Base-by-base conservation (phyloP, 768 basidiomycete genomes). In the Tricholoma terreum region DNA sequence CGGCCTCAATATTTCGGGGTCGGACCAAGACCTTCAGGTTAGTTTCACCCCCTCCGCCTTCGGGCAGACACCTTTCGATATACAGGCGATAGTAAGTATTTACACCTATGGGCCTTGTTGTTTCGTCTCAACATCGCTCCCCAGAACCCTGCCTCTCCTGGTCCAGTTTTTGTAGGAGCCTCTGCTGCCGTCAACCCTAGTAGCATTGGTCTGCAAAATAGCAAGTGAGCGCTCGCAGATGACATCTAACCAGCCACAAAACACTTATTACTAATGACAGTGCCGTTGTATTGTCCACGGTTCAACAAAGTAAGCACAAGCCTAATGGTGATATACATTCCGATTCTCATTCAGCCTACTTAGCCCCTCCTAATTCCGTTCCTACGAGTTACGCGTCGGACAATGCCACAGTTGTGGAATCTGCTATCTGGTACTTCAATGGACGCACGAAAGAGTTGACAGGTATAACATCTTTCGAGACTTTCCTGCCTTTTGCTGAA, bases 361-460 rank as follows among this genome's bases (percentile, higher is more conserved):
- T 56, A 79, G 77, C 76, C 4, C 64, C 67, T 17, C 58, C 69
- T 43, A 61, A 64, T 33, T 73, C 75, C 0, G 63, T 59, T 22
- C 75, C 77, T 3, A 67, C 69, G 22, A 45, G 33, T 21, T 63
- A 63, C 22, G 60, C 65, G 10, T 60, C 54, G 8, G 50, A n/a
- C 9, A 59, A 51, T 24, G 24, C 24, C 24, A 38, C 50, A 11
- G 61, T 67, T 33, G 71, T 70, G 42, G 77, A 82, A 62, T 81
- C 80, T 27, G 69, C 77, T 17, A 79, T 82, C 54, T 83, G 81
- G 81, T 64, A 70, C 21, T 62, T 77, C 49, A 59, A 82, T 59
- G 58, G 61, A 3, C 57, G 55, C 6, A 78, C 75, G 5, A 65
- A 71, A 40, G 67, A 80, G 61, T 62, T 83, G 35, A 72, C 67